phyloP scores from a whole-genome alignment of 768 basidiomycete genomes.

The Boletus pseudopeckii region DNA sequence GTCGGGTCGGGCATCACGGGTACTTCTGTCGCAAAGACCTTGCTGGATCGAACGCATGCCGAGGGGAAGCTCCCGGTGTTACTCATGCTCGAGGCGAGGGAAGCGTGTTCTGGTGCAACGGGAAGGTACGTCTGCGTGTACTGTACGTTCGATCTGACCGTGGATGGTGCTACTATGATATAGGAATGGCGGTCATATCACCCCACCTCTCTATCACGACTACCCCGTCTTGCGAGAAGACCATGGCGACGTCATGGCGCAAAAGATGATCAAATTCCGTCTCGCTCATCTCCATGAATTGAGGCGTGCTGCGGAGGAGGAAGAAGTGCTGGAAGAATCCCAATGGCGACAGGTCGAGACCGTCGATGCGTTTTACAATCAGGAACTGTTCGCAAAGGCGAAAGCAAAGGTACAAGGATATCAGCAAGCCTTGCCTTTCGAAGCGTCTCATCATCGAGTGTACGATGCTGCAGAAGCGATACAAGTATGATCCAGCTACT shows the following conservation, averaged over 20 bases:
- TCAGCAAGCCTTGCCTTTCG: constrained; percentile 47
- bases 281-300: constrained; percentile 53
- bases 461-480: constrained; percentile 34
- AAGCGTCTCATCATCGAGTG: constrained; percentile 35
- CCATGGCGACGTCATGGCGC: constrained; percentile 45
- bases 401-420: constrained; percentile 44
- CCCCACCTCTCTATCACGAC: constrained; percentile 57
- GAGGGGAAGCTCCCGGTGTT: constrained; percentile 38
- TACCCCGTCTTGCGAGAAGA: constrained; percentile 45
- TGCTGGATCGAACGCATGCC: constrained; percentile 39
- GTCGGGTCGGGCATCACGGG: constrained; percentile 81
- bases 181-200: constrained; percentile 72
- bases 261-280: constrained; percentile 58
- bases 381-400: constrained; percentile 39
- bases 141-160: too few relatives aligned
- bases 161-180: neutral
- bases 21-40: constrained; percentile 51
- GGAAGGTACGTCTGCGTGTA: constrained; percentile 54
- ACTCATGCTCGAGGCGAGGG: constrained; percentile 80
- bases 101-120: constrained; percentile 71
- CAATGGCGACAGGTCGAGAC: constrained; percentile 58
- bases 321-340: constrained; percentile 47
- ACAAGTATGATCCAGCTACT: constrained; percentile 18
- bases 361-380: constrained; percentile 53
- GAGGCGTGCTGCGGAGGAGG: constrained; percentile 48